Base-by-base conservation (phyloP, 176 grass and related monocot species). In the Musa schizocarpa region DNA sequence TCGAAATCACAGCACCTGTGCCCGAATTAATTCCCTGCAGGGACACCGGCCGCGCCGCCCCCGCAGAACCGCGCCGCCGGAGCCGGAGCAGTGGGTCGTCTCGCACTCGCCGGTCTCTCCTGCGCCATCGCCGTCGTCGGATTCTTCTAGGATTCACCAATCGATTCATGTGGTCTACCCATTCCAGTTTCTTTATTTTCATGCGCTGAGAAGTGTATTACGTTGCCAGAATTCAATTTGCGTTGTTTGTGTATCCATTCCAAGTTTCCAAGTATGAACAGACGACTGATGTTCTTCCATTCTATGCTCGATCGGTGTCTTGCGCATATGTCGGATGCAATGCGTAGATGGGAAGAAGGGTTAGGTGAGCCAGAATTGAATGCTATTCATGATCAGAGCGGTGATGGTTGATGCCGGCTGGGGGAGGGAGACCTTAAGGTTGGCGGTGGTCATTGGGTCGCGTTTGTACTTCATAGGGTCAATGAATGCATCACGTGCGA, bases 41-140 rank as follows among this genome's bases (percentile, higher is more conserved):
- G 78, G 27, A 81, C 74, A 26, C 26, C 80, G 71, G 77, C 83
- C 29, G 48, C 65, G 25, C 78, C 81, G 63, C 72, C 51, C 9
- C 48, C 80, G 8, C 25, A n/a, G 12, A 74, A 65, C 71, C 21
- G 71, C 19, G 50, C 54, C 3, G 48, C n/a, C 49, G 21, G 73
- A 80, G 62, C 73, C 81, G 69, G 59, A 71, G 22, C 52, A 11
- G 75, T 1, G 13, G 29, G 76, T 5, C 77, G 88, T 24, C 1
- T 54, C 50, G 43, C 50, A 52, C 62, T 84, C 52, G 65, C 83
- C 53, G 80, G 68, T 22, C 56, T 80, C 1, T 81, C 72, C 51
- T 75, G 81, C 54, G 26, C 62, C 53, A 22, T 76, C 43, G 23
- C 48, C 10, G 69, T 62, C 25, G 55, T 56, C 25, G 43, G 9